Percentiles rank a stretch among this genome's conserved stretches.
These are phyloP conservation scores for Lactuca saligna DNA, from an alignment of 129 eudicot species.

Conservation along the genomic window DNA sequence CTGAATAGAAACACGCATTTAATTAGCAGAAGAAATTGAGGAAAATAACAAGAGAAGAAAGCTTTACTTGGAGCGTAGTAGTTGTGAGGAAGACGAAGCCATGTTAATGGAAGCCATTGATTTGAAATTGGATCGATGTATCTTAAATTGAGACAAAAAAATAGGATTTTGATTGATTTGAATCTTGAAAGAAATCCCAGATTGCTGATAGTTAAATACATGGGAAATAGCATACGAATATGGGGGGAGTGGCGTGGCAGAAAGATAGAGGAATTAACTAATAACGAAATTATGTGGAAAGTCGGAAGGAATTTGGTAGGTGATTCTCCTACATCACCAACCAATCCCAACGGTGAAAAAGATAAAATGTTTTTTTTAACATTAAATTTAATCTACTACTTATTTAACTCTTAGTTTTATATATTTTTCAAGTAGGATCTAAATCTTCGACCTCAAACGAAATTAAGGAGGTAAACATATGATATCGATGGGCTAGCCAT, in stretches of 20 bases:
- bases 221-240: not conserved
- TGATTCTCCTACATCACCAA: not conserved
- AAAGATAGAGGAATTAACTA: not conserved
- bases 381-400: too few species aligned
- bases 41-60: not conserved
- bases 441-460: too few species aligned
- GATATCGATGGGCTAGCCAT: too few species aligned
- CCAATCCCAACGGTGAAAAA: too few species aligned
- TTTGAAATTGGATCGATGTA: not conserved
- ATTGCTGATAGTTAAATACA: constrained; percentile 4
- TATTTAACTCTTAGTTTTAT: too few species aligned
- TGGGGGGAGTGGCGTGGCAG: not conserved
- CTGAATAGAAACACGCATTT: constrained; percentile 1
- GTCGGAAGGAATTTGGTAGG: not conserved
- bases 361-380: too few species aligned
- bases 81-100: constrained; percentile 46
- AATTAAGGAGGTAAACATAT: too few species aligned
- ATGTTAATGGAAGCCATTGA: constrained; percentile 53
- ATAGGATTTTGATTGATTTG: constrained; percentile 7
- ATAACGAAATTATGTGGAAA: not conserved
- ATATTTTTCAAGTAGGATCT: too few species aligned
- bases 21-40: not conserved
- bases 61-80: constrained; percentile 42
- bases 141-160: not conserved
- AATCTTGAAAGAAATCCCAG: constrained; percentile 15